Conservation (phyloP, 164 flowering plant genomes). For the Brasenia schreberi region DNA sequence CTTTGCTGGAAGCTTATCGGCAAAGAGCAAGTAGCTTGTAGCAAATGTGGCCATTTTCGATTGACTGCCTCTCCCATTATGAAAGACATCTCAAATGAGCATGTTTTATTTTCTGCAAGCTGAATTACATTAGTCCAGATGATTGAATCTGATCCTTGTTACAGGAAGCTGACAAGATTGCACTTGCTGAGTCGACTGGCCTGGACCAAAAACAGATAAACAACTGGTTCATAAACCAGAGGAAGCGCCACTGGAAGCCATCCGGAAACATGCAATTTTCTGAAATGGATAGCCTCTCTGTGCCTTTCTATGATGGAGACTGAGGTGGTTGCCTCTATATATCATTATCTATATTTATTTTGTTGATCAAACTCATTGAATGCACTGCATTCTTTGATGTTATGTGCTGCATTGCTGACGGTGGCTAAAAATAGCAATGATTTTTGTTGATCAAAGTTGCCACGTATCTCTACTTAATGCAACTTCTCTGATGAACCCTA, state of each 20-base stretch:
- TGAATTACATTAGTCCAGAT: background rate
- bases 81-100: too few species aligned
- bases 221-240: slow-evolving; percentile 63
- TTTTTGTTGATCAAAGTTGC: background rate
- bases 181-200: slow-evolving; percentile 42
- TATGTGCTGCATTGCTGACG: background rate
- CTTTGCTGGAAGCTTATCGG: too few species aligned
- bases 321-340: slow-evolving; percentile 8
- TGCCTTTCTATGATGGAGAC: slow-evolving; percentile 23
- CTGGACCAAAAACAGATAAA: slow-evolving; percentile 60
- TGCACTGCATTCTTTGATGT: background rate
- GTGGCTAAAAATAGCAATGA: background rate
- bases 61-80: too few species aligned
- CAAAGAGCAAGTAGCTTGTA: too few species aligned
- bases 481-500: background rate
- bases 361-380: background rate
- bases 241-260: slow-evolving; percentile 76
- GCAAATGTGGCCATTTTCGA: too few species aligned
- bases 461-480: background rate
- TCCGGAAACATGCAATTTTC: slow-evolving; percentile 53
- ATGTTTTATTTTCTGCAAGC: too few species aligned
- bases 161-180: slow-evolving; percentile 53
- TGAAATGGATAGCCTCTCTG: slow-evolving; percentile 39
- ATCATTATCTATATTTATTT: slow-evolving; percentile 7
- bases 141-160: background rate